Conservation (phyloP, 2,329 filamentous ascomycete genomes). For the Hypocreales sp. region DNA sequence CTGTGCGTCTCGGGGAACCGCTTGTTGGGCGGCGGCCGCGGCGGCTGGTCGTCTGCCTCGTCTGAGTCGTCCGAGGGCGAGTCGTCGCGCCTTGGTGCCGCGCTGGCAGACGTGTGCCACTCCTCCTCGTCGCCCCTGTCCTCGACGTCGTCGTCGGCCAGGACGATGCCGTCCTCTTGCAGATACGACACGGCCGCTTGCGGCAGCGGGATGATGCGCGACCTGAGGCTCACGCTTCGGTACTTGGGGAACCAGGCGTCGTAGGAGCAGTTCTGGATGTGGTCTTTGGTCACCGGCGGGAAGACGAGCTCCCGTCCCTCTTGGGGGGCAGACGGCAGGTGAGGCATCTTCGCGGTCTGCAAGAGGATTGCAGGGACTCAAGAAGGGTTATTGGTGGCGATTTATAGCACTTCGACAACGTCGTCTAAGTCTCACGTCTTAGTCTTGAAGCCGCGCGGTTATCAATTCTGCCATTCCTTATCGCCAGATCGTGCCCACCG, state of each 20-base stretch:
- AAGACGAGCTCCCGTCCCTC: slow-evolving; percentile 39
- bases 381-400: not conserved
- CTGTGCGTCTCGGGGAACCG: slow-evolving; percentile 60
- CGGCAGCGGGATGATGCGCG: slow-evolving; percentile 66
- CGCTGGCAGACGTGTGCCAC: slow-evolving; percentile 18
- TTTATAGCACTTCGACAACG: no score
- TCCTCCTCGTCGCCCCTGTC: slow-evolving; percentile 38
- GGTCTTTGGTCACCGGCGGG: slow-evolving; percentile 66
- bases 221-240: slow-evolving; percentile 67
- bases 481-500: slow-evolving; percentile 7
- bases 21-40: slow-evolving; percentile 31
- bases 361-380: slow-evolving; percentile 1
- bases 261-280: slow-evolving; percentile 91
- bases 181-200: slow-evolving; percentile 71
- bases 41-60: slow-evolving; percentile 29
- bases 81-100: slow-evolving; percentile 17
- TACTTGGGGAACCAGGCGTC: slow-evolving; percentile 85
- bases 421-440: no score
- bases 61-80: slow-evolving; percentile 34
- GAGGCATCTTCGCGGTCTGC: no score
- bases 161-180: slow-evolving; percentile 78
- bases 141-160: slow-evolving; percentile 51
- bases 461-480: slow-evolving; percentile 11
- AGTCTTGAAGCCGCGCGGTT: slow-evolving; percentile 7
- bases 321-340: slow-evolving; percentile 10